Conservation (phyloP, 768 basidiomycete species). For the Termitomyces sp. region DNA sequence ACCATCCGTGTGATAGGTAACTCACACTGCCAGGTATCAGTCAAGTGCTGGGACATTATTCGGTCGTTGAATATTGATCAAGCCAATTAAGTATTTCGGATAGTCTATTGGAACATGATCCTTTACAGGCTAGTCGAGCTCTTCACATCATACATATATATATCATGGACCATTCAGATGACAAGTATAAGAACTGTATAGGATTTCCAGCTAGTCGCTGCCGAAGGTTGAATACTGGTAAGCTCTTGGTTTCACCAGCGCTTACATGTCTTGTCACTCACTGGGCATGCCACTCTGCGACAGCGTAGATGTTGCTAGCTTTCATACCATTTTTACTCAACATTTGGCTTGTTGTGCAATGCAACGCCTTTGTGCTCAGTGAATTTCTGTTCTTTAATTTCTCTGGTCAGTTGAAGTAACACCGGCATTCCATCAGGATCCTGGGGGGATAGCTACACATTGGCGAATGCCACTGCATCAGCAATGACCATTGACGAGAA, state of each 20-base stretch:
- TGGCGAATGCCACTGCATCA: conserved; percentile 28
- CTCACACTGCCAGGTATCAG: too few relatives aligned
- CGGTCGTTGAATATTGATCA: background rate
- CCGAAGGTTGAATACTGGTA: background rate
- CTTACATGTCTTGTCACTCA: background rate
- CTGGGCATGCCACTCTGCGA: background rate
- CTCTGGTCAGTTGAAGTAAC: background rate
- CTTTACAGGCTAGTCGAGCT: background rate
- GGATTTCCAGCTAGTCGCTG: background rate
- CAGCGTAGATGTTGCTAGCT: background rate
- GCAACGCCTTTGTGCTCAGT: conserved; percentile 6
- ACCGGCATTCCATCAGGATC: conserved; percentile 24
- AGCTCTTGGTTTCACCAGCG: too few relatives aligned
- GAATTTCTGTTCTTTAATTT: background rate
- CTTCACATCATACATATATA: background rate
- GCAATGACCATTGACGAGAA: conserved; percentile 42
- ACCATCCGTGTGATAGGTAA: background rate
- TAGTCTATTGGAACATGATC: too few relatives aligned
- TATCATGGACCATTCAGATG: background rate
- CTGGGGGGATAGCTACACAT: conserved; percentile 37
- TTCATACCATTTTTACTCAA: background rate
- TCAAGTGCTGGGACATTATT: background rate
- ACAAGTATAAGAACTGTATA: background rate
- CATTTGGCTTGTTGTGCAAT: background rate
- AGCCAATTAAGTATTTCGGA: background rate